Conservation (phyloP, 768 basidiomycete genomes). For the Clavulina sp. region DNA sequence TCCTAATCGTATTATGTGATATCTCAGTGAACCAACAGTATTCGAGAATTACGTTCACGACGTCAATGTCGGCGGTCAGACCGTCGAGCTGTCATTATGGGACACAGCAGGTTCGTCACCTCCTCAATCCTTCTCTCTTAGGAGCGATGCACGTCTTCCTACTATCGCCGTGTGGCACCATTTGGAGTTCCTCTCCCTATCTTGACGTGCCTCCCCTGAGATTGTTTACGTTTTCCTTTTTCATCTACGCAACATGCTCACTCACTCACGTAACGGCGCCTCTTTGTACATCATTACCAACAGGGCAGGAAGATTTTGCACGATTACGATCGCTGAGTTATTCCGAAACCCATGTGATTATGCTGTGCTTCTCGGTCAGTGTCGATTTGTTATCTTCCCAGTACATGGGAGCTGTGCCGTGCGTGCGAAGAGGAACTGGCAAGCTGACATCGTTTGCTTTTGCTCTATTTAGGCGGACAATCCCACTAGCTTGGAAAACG, state of each 20-base stretch:
- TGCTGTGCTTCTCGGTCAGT: constrained; percentile 88
- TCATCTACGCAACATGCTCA: no score
- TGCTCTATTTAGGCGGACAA: constrained; percentile 68
- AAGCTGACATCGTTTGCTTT: background rate
- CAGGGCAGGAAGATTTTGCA: constrained; percentile 94
- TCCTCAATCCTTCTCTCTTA: background rate
- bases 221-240: no score
- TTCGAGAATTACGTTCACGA: constrained; percentile 97
- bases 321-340: constrained; percentile 84
- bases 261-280: background rate
- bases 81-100: constrained; percentile 87
- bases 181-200: no score
- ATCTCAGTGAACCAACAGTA: constrained; percentile 67
- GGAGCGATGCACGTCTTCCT: no score
- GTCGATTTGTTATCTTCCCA: background rate
- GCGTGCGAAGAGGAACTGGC: no score
- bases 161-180: no score
- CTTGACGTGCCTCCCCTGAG: background rate
- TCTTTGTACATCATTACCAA: background rate
- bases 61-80: constrained; percentile 66
- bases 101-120: constrained; percentile 92
- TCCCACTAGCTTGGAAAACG: constrained; percentile 86
- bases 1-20: constrained; percentile 1
- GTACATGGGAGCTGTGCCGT: no score
- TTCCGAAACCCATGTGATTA: constrained; percentile 89